Conservation (phyloP, 345 rosid species). For the Melastoma malabathricum region DNA sequence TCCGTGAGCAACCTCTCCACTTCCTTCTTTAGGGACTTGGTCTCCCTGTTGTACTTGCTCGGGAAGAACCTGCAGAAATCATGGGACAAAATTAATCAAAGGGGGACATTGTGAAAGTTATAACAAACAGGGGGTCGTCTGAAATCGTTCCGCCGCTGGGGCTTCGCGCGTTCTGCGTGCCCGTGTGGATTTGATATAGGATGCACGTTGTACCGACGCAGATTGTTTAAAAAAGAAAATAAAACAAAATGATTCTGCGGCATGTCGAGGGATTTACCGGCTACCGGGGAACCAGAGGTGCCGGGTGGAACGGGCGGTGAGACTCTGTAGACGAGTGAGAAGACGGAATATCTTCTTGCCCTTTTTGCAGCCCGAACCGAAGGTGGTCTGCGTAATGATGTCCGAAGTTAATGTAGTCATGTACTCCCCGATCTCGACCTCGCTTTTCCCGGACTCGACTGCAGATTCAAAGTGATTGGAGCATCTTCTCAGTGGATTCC, state of each 20-base stretch:
- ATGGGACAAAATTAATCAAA: too few relatives aligned
- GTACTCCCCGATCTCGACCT: conserved; percentile 76
- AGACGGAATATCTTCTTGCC: conserved; percentile 66
- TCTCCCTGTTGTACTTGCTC: conserved; percentile 73
- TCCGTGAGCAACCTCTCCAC: conserved; percentile 74
- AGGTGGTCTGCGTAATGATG: conserved; percentile 80
- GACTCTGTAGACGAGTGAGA: conserved; percentile 49
- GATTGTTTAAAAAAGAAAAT: too few relatives aligned
- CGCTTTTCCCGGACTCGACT: conserved; percentile 32
- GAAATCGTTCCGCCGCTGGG: too few relatives aligned
- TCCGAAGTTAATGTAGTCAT: conserved; percentile 69
- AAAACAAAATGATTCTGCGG: too few relatives aligned
- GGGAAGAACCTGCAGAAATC: conserved; percentile 54
- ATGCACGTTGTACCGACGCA: too few relatives aligned
- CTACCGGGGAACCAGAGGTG: conserved; percentile 88
- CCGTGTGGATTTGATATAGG: too few relatives aligned
- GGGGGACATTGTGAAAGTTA: too few relatives aligned
- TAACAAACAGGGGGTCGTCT: too few relatives aligned
- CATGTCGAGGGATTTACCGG: conserved; percentile 29
- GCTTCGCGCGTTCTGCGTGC: too few relatives aligned
- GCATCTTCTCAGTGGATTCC: conserved; percentile 62
- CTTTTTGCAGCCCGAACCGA: conserved; percentile 60
- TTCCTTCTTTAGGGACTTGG: conserved; percentile 60
- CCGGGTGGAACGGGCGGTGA: conserved; percentile 67
- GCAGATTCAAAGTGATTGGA: conserved; percentile 35